A percentile compares a stretch with the other conserved stretches of the same genome.
Evolutionary conservation across 495 filamentous ascomycete genomes (phyloP).

Genomic region (Aspergillus mulundensis): DNA sequence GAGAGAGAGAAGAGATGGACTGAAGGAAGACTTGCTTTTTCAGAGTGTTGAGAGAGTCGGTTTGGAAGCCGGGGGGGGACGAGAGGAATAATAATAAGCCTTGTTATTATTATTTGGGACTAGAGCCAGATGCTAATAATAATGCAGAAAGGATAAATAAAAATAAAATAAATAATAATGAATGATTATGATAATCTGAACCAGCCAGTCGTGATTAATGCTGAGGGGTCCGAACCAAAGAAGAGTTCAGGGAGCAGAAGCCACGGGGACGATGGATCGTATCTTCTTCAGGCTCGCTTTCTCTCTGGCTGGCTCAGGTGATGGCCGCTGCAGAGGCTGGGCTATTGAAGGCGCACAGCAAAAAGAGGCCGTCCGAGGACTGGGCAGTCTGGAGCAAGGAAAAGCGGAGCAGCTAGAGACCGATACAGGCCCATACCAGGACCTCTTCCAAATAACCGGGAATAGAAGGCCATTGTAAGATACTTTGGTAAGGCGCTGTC

Average conservation of each 20-base stretch:
- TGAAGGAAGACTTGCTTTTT: constrained; percentile 19
- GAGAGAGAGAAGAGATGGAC: constrained; percentile 1
- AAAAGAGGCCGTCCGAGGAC: constrained; percentile 7
- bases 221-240: constrained; percentile 16
- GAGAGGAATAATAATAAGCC: constrained; percentile 16
- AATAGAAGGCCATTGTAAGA: background rate
- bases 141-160: constrained; percentile 13
- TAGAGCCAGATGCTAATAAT: constrained; percentile 14
- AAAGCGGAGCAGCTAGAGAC: constrained; percentile 26
- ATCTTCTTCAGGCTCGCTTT: background rate
- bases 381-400: constrained; percentile 4
- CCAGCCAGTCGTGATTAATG: constrained; percentile 7
- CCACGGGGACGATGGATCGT: background rate
- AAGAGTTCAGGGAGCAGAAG: constrained; percentile 19
- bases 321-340: constrained; percentile 3
- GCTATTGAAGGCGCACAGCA: constrained; percentile 3
- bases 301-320: constrained; percentile 9
- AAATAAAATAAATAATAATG: constrained; percentile 16
- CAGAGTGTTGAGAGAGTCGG: constrained; percentile 16
- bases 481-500: background rate
- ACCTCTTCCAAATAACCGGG: background rate
- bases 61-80: constrained; percentile 6
- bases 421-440: background rate
- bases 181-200: constrained; percentile 15
- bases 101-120: constrained; percentile 16